Conservation (phyloP, 768 basidiomycete genomes). For the Boletus rex-veris region DNA sequence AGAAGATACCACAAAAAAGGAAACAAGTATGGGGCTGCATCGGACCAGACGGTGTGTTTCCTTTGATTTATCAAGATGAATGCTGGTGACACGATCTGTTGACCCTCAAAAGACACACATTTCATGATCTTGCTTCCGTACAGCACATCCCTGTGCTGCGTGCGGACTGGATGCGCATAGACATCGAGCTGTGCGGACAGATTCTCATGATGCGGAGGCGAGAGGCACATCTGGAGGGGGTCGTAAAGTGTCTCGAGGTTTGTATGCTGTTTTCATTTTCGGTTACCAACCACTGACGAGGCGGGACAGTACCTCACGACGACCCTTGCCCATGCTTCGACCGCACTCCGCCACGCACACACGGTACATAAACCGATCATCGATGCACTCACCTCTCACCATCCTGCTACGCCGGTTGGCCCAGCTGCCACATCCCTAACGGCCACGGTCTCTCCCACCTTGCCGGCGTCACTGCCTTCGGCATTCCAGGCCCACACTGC, state of each 20-base stretch:
- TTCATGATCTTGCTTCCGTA: conserved; percentile 57
- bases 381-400: conserved; percentile 38
- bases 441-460: background rate
- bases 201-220: conserved; percentile 65
- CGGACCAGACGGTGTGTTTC: conserved; percentile 18
- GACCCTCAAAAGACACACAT: conserved; percentile 53
- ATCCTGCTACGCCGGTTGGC: background rate
- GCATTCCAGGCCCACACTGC: conserved; percentile 1
- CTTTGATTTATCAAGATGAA: background rate
- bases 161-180: conserved; percentile 67
- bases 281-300: conserved; percentile 5
- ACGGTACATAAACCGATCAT: conserved; percentile 48
- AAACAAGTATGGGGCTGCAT: conserved; percentile 23
- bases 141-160: conserved; percentile 46
- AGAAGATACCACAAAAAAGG: conserved; percentile 10
- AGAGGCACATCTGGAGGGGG: conserved; percentile 63
- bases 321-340: conserved; percentile 52
- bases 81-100: background rate
- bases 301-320: conserved; percentile 44
- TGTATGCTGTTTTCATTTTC: conserved; percentile 11
- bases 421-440: background rate
- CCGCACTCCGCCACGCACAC: conserved; percentile 56
- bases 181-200: conserved; percentile 77
- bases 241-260: conserved; percentile 57
- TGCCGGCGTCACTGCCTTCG: background rate